Percentiles rank a stretch among this genome's conserved stretches.
phyloP scores from a whole-genome alignment of 257 asterid genomes.

The Sherardia arvensis region DNA sequence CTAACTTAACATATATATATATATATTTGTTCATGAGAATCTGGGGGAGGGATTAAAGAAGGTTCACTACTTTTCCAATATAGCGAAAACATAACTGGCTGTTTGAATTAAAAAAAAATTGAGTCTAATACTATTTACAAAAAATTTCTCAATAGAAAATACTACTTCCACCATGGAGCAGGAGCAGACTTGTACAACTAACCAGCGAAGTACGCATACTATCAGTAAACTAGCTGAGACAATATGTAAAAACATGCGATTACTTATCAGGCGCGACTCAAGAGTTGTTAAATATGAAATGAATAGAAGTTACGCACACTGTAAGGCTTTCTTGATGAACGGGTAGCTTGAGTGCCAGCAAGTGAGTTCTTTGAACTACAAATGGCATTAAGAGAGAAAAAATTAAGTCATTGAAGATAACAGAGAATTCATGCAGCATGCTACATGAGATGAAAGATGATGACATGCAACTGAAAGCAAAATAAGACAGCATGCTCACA shows the following conservation, averaged over 20 bases:
- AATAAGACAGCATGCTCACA: not conserved
- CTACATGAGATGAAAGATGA: not conserved
- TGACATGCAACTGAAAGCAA: not conserved
- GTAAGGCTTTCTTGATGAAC: constrained; percentile 33
- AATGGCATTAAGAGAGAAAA: constrained; percentile 1
- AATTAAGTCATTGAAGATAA: not conserved
- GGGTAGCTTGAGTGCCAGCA: constrained; percentile 26
- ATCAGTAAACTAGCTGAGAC: not conserved
- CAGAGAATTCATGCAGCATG: not conserved
- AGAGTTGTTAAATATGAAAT: not conserved
- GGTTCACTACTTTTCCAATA: not conserved
- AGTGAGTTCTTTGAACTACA: constrained; percentile 26
- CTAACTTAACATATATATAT: not conserved
- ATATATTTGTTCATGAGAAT: not conserved
- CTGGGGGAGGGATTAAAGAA: not conserved
- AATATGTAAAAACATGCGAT: not conserved
- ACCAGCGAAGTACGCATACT: not conserved
- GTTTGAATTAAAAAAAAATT: not conserved
- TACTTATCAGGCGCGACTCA: not conserved
- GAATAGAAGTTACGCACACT: constrained; percentile 34
- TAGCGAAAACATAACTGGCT: not conserved
- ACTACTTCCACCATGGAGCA: not conserved
- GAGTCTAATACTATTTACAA: too few species aligned
- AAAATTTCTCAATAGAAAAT: not conserved
- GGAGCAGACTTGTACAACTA: not conserved